A percentile compares a stretch with the other conserved stretches of the same genome.
phyloP scores from a whole-genome alignment of 2,329 filamentous ascomycete genomes.

The Colletotrichum sp. region DNA sequence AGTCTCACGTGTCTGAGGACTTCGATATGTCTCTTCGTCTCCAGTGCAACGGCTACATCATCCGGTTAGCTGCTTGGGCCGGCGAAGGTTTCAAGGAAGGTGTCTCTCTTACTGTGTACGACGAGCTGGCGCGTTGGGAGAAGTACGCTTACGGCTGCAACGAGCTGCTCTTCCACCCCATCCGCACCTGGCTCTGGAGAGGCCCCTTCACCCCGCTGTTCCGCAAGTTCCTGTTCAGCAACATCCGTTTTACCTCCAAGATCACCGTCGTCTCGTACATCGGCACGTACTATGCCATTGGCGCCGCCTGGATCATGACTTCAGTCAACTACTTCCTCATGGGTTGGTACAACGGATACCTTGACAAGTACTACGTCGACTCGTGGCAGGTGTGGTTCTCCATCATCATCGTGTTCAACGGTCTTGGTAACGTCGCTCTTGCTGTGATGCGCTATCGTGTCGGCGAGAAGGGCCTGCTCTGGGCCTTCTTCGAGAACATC shows the following conservation, averaged over 20 bases:
- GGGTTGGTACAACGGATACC: conserved; percentile 77
- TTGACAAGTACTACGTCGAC: conserved; percentile 83
- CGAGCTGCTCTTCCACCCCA: conserved; percentile 80
- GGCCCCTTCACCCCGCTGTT: conserved; percentile 84
- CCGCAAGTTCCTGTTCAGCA: conserved; percentile 73
- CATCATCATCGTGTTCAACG: conserved; percentile 80
- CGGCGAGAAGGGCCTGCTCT: conserved; percentile 65
- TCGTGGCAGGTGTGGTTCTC: conserved; percentile 83
- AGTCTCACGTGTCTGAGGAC: conserved; percentile 80
- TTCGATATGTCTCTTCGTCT: conserved; percentile 83
- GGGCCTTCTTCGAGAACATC: conserved; percentile 66
- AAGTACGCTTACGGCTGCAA: conserved; percentile 88
- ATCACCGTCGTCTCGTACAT: conserved; percentile 79
- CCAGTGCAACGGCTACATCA: conserved; percentile 74
- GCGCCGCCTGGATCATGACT: conserved; percentile 76
- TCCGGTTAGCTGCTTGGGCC: conserved; percentile 75
- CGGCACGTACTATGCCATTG: conserved; percentile 81
- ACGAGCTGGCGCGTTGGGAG: conserved; percentile 85
- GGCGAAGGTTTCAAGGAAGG: conserved; percentile 83
- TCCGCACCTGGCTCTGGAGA: conserved; percentile 73
- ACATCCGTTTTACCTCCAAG: conserved; percentile 78
- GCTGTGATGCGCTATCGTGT: conserved; percentile 76
- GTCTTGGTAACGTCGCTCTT: conserved; percentile 73
- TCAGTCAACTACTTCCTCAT: conserved; percentile 76
- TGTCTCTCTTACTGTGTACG: conserved; percentile 83